Evolutionary conservation across 345 rosid genomes (phyloP).

Genomic region (Toxicodendron radicans): DNA sequence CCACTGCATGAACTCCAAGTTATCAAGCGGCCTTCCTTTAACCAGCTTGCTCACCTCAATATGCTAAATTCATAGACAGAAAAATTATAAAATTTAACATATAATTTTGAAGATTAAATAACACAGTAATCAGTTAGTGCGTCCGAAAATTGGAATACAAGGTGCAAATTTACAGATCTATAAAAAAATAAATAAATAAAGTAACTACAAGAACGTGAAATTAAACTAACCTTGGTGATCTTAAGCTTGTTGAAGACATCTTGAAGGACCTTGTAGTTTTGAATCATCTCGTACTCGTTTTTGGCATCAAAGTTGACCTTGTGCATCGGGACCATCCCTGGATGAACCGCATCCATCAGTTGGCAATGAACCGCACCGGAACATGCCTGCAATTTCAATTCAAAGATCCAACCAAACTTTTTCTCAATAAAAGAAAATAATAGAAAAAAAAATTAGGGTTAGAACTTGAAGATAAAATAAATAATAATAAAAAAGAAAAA

Average conservation of each 20-base stretch:
- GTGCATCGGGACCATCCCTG: slow-evolving; percentile 94
- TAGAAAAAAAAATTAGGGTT: neutral
- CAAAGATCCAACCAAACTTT: neutral
- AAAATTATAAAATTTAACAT: neutral
- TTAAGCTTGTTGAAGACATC: slow-evolving; percentile 96
- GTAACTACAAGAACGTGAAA: neutral
- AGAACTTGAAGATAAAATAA: neutral
- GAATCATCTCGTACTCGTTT: slow-evolving; percentile 96
- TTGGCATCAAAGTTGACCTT: slow-evolving; percentile 96
- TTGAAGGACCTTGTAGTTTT: slow-evolving; percentile 92
- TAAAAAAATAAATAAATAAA: neutral
- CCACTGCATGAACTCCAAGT: slow-evolving; percentile 99
- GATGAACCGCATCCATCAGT: slow-evolving; percentile 88
- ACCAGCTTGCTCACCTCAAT: slow-evolving; percentile 88
- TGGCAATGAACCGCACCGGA: slow-evolving; percentile 92
- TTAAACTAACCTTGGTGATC: slow-evolving; percentile 63
- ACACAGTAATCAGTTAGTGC: no score
- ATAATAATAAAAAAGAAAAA: no score
- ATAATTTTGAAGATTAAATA: no score
- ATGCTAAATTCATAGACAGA: slow-evolving; percentile 40
- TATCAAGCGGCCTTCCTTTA: slow-evolving; percentile 95
- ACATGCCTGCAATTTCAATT: slow-evolving; percentile 54
- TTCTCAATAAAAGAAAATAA: neutral
- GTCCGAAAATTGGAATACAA: no score
- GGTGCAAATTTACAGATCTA: no score